Conservation (phyloP, 1,284 basidiomycete species). For the Wolfiporia cocos region DNA sequence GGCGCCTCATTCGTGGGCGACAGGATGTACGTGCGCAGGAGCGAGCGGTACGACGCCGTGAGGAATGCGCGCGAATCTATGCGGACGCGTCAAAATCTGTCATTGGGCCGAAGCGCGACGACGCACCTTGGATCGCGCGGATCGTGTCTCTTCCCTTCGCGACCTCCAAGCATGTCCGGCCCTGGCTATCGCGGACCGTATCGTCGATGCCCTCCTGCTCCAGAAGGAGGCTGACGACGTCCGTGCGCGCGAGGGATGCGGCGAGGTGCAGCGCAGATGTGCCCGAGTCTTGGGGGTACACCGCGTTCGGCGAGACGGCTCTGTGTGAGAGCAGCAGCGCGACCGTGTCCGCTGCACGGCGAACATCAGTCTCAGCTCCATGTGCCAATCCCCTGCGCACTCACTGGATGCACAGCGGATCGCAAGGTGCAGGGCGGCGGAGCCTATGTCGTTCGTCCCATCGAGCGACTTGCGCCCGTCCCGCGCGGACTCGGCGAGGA, state of each 20-base stretch:
- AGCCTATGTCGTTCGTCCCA: conserved; percentile 48
- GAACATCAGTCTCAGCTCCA: no score
- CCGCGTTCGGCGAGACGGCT: conserved; percentile 71
- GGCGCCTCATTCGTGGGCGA: conserved; percentile 45
- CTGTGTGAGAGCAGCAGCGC: conserved; percentile 67
- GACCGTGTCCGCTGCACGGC: conserved; percentile 50
- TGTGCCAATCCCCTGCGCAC: no score
- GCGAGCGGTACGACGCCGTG: conserved; percentile 71
- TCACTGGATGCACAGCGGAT: conserved; percentile 79
- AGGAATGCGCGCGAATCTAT: conserved; percentile 78
- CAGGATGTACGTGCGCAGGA: conserved; percentile 70
- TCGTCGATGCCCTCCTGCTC: conserved; percentile 83
- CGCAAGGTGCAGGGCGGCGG: conserved; percentile 80
- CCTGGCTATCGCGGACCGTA: conserved; percentile 65
- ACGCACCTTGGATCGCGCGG: conserved; percentile 72
- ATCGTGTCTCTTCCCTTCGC: conserved; percentile 68
- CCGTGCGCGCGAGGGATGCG: conserved; percentile 72
- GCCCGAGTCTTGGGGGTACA: conserved; percentile 63
- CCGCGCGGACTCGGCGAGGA: conserved; percentile 71
- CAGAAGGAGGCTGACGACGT: conserved; percentile 71
- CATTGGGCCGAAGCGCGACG: neutral
- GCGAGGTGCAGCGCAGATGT: conserved; percentile 88
- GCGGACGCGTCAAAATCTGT: neutral
- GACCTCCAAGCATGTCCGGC: conserved; percentile 71
- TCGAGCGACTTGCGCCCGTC: conserved; percentile 49